Evolutionary conservation across 176 grass and related monocot species (phyloP).

Genomic region (Coix lacrymajobi): DNA sequence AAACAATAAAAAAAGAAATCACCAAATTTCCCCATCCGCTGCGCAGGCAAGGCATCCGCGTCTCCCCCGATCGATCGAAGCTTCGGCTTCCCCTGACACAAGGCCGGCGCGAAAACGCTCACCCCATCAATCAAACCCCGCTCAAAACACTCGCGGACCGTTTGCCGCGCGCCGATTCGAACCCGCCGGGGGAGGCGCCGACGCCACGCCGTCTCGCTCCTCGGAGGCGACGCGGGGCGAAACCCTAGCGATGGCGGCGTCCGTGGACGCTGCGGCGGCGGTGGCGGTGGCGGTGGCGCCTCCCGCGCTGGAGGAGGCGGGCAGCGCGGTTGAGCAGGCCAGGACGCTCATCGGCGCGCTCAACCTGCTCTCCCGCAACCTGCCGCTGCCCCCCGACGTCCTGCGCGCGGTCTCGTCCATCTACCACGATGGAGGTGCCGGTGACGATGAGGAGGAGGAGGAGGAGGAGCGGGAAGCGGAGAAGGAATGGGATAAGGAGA

Average conservation of each 20-base stretch:
- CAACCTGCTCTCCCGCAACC: constrained; percentile 95
- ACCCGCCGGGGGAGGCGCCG: constrained; percentile 9
- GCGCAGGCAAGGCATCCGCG: neutral
- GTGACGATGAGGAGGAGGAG: neutral
- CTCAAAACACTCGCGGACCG: constrained; percentile 22
- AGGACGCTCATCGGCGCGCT: constrained; percentile 86
- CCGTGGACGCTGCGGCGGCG: constrained; percentile 13
- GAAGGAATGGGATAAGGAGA: neutral
- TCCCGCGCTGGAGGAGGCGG: constrained; percentile 22
- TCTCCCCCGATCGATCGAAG: constrained; percentile 33
- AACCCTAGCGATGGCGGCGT: constrained; percentile 31
- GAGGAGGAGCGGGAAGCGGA: neutral
- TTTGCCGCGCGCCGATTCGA: constrained; percentile 49
- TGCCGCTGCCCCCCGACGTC: constrained; percentile 79
- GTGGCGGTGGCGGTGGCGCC: neutral
- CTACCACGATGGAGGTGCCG: constrained; percentile 45
- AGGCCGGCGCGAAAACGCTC: constrained; percentile 25
- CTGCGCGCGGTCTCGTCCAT: constrained; percentile 74
- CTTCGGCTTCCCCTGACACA: constrained; percentile 29
- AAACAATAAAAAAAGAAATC: neutral
- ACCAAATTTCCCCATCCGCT: constrained; percentile 21
- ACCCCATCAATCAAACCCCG: neutral
- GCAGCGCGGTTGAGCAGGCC: constrained; percentile 52
- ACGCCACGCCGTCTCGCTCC: neutral
- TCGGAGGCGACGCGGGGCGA: neutral